Conservation (phyloP, 345 rosid species). For the Arabis hirsuta region DNA sequence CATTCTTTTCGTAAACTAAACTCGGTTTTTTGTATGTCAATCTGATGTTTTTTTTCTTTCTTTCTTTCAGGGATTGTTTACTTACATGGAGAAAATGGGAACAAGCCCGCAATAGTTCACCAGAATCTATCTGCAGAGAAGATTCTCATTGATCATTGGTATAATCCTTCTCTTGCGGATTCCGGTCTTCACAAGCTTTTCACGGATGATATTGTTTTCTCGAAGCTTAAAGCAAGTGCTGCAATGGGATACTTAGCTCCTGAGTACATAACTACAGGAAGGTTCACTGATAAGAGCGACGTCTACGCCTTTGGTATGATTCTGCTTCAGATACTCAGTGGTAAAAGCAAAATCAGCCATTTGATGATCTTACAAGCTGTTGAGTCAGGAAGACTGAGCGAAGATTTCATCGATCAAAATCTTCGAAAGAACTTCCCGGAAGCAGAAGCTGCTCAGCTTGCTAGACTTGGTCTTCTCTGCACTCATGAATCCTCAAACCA, state of each 20-base stretch:
- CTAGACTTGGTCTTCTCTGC: slow-evolving; percentile 69
- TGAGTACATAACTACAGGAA: slow-evolving; percentile 87
- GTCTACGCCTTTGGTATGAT: slow-evolving; percentile 87
- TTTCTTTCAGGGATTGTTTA: slow-evolving; percentile 66
- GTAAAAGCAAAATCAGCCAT: slow-evolving; percentile 62
- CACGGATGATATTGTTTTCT: slow-evolving; percentile 86
- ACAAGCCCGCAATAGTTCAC: slow-evolving; percentile 69
- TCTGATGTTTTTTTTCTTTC: slow-evolving; percentile 4
- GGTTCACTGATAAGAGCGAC: slow-evolving; percentile 89
- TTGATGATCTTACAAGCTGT: slow-evolving; percentile 52
- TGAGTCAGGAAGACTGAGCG: slow-evolving; percentile 52
- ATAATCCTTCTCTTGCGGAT: slow-evolving; percentile 73
- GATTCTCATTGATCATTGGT: slow-evolving; percentile 70
- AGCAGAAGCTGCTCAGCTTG: slow-evolving; percentile 64
- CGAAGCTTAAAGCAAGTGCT: slow-evolving; percentile 90
- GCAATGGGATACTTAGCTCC: slow-evolving; percentile 99
- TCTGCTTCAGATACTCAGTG: slow-evolving; percentile 73
- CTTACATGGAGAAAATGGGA: slow-evolving; percentile 70
- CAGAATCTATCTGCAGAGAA: slow-evolving; percentile 87
- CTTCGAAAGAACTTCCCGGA: slow-evolving; percentile 62
- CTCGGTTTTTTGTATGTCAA: background rate
- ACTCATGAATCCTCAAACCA: slow-evolving; percentile 68
- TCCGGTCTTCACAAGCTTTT: slow-evolving; percentile 91
- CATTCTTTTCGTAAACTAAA: background rate
- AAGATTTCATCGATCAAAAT: slow-evolving; percentile 69